A percentile compares a stretch with the other conserved stretches of the same genome.
Conservation (phyloP, 495 filamentous ascomycete genomes). For the Xylaria castorea region DNA sequence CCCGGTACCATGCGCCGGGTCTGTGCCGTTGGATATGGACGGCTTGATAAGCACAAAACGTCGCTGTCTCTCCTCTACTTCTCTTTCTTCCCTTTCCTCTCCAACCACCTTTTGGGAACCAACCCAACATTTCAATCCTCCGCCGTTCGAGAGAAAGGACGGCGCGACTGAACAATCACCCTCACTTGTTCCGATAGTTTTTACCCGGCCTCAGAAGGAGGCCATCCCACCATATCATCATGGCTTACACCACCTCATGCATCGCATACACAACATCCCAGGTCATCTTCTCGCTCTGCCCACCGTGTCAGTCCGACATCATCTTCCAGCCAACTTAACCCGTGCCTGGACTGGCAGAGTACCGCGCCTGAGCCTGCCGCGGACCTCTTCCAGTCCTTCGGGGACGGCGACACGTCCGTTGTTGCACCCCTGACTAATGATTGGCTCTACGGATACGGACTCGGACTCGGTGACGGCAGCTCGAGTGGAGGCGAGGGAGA, state of each 20-base stretch:
- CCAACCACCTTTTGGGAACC: slow-evolving; percentile 28
- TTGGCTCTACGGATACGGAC: slow-evolving; percentile 36
- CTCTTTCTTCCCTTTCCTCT: slow-evolving; percentile 22
- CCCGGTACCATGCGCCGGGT: not conserved
- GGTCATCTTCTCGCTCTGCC: slow-evolving; percentile 32
- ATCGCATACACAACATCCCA: slow-evolving; percentile 29
- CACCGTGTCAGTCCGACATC: slow-evolving; percentile 32
- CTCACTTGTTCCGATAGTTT: slow-evolving; percentile 33
- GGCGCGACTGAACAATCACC: slow-evolving; percentile 35
- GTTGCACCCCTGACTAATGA: slow-evolving; percentile 33
- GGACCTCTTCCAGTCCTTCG: slow-evolving; percentile 42
- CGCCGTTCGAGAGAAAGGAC: slow-evolving; percentile 38
- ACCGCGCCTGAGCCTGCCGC: slow-evolving; percentile 39
- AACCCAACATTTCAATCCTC: slow-evolving; percentile 19
- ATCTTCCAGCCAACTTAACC: slow-evolving; percentile 36
- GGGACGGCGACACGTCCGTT: slow-evolving; percentile 27
- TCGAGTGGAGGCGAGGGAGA: slow-evolving; percentile 25
- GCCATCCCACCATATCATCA: slow-evolving; percentile 41
- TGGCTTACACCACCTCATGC: slow-evolving; percentile 29
- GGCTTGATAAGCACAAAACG: slow-evolving; percentile 14
- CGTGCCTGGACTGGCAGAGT: slow-evolving; percentile 37
- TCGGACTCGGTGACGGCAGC: slow-evolving; percentile 28
- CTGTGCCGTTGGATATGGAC: not conserved
- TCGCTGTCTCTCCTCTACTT: slow-evolving; percentile 30
- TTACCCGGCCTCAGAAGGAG: slow-evolving; percentile 37